Base-by-base conservation (phyloP, 2,329 filamentous ascomycete species). In the Ophiobolus disseminans region DNA sequence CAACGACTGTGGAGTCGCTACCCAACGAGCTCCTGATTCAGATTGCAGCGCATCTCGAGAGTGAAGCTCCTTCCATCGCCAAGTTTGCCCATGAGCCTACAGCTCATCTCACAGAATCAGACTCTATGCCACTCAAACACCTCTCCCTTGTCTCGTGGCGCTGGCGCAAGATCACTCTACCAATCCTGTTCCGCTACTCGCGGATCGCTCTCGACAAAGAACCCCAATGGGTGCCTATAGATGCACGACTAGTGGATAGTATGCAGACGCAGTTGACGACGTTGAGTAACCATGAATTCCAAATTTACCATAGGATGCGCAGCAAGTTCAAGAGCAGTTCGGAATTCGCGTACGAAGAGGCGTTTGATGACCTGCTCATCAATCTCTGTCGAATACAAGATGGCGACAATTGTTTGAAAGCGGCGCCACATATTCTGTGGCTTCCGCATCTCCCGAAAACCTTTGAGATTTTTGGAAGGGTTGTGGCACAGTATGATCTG, bases 1-100 rank as follows among this genome's bases (percentile, higher is more conserved):
- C 32, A 19, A 23, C 22, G 16, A 42, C 17, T 26, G 66, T 73
- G 56, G 51, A 68, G 28, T 45, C 53, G 1, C 62, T 75, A 3
- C 70, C 72, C 19, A 69, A 70, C 42, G 72, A 75, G 49, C 55
- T 75, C 2, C 48, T 70, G 1, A 57, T 70, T n/a, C 63, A 71
- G 13, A 69, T 75, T 25, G 60, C 67, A 3, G 56, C 55, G 1
- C 58, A 72, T 20, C 62, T 74, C 10, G 63, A 68, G n/a, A 25
- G 34, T 4, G 46, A 61, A 7, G 55, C 72, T 11, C 70, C 72
- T 1, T 74, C 72, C 3, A 48, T 68, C 31, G 45, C 35, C 11
- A 66, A 68, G 21, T 72, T 74, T 39, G 36, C 59, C 3, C 57
- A 71, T 22, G 69, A 74, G 42, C 71, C 72, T 7, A 61, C 63